Conservation (phyloP, 106 monocot species). For the Alisma plantagoaquatica region DNA sequence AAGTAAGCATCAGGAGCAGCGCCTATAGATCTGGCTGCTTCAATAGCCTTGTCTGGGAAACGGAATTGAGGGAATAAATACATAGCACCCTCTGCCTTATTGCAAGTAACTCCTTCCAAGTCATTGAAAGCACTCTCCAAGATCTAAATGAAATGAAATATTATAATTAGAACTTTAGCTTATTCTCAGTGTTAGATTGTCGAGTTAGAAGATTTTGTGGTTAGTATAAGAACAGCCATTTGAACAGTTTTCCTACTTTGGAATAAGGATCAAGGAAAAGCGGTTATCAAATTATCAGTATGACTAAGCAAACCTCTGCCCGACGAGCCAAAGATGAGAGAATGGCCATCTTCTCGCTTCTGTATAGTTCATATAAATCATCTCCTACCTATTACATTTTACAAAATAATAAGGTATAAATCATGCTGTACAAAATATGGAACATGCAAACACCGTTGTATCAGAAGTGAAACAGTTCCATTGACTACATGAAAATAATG, state of each 20-base stretch:
- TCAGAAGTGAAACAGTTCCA: too few species aligned
- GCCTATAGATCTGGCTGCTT: conserved; percentile 51
- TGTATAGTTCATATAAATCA: conserved; percentile 72
- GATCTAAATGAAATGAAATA: conserved; percentile 24
- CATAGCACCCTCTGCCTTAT: conserved; percentile 91
- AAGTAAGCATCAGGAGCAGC: conserved; percentile 68
- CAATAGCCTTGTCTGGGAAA: conserved; percentile 62
- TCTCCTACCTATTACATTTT: conserved; percentile 52
- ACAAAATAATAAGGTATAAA: neutral
- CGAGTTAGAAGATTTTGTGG: too few species aligned
- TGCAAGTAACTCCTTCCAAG: conserved; percentile 77
- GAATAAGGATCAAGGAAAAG: too few species aligned
- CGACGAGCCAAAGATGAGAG: conserved; percentile 75
- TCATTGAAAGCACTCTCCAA: conserved; percentile 76
- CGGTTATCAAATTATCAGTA: too few species aligned
- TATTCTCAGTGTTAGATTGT: too few species aligned
- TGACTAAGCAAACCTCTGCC: conserved; percentile 55
- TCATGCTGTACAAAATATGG: too few species aligned
- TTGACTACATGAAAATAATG: neutral
- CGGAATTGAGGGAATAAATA: conserved; percentile 67
- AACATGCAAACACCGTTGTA: too few species aligned
- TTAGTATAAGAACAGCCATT: too few species aligned
- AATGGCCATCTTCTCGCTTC: conserved; percentile 61
- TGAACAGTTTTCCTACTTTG: too few species aligned
- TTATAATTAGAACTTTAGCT: too few species aligned